Conservation (phyloP, 192 early-diverging fungal species). For the Entomortierella parvispora region DNA sequence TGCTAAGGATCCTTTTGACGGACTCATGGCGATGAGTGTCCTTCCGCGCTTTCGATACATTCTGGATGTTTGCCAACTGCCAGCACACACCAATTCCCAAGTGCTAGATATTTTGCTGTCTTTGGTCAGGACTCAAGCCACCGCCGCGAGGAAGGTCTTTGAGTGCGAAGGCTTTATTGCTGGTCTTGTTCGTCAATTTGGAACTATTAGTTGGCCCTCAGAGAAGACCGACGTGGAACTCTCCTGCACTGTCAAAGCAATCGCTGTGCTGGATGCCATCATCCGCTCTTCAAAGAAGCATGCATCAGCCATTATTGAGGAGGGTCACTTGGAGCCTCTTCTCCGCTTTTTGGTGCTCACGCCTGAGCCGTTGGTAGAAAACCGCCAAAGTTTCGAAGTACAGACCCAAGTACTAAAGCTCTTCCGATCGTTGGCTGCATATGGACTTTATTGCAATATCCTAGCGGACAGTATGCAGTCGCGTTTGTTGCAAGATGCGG, state of each 20-base stretch:
- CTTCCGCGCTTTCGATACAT: conserved; percentile 67
- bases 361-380: conserved; percentile 45
- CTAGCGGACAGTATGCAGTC: conserved; percentile 51
- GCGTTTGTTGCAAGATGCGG: conserved; percentile 37
- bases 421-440: conserved; percentile 53
- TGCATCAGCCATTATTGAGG: conserved; percentile 53
- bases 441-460: conserved; percentile 63
- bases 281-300: conserved; percentile 53
- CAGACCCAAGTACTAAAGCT: conserved; percentile 55
- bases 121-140: conserved; percentile 54
- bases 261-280: conserved; percentile 51
- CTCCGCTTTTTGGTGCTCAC: conserved; percentile 57
- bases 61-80: conserved; percentile 51
- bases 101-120: conserved; percentile 61
- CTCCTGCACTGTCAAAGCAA: conserved; percentile 31
- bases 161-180: conserved; percentile 60
- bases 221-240: conserved; percentile 36
- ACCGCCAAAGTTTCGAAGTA: conserved; percentile 23
- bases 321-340: conserved; percentile 51
- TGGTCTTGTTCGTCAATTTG: conserved; percentile 49
- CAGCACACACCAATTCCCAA: conserved; percentile 46
- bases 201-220: conserved; percentile 57
- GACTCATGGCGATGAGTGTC: conserved; percentile 71
- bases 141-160: conserved; percentile 56
- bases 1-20: conserved; percentile 63